A percentile compares a stretch with the other conserved stretches of the same genome.
These are phyloP conservation scores for Syzygium grande DNA, from an alignment of 345 rosid genomes.

Conservation along the genomic window DNA sequence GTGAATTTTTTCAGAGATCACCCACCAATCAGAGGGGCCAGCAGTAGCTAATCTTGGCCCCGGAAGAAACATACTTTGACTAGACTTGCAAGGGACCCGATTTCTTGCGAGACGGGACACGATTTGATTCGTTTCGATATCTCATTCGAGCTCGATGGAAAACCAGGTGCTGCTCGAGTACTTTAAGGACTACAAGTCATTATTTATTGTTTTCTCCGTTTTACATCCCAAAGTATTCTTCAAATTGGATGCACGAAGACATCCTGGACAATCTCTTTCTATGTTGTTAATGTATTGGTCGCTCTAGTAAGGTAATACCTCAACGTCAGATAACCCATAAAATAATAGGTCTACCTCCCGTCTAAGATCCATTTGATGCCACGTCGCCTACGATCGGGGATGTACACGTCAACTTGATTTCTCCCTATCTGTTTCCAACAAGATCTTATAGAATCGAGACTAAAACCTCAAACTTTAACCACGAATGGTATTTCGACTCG, in stretches of 20 bases:
- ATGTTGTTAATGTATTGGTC: neutral
- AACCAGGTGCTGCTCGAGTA: neutral
- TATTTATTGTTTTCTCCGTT: neutral
- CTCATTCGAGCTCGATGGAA: neutral
- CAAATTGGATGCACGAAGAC: neutral
- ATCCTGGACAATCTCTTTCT: neutral
- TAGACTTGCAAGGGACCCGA: neutral
- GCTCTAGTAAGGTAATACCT: neutral
- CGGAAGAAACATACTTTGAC: neutral
- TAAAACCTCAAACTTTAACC: neutral
- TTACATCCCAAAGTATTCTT: accelerated
- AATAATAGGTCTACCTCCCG: neutral
- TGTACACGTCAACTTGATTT: neutral
- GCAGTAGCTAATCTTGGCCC: neutral
- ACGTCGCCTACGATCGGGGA: no score
- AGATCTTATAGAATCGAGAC: neutral
- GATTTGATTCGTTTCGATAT: accelerated
- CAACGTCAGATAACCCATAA: accelerated
- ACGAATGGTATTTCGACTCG: neutral
- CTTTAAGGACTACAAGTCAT: neutral
- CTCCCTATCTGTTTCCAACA: neutral
- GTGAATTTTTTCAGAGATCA: neutral
- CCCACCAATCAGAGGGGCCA: neutral
- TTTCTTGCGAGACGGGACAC: accelerated
- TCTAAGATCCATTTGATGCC: neutral